Conservation (phyloP, 345 rosid genomes). For the Litchi chinensis region DNA sequence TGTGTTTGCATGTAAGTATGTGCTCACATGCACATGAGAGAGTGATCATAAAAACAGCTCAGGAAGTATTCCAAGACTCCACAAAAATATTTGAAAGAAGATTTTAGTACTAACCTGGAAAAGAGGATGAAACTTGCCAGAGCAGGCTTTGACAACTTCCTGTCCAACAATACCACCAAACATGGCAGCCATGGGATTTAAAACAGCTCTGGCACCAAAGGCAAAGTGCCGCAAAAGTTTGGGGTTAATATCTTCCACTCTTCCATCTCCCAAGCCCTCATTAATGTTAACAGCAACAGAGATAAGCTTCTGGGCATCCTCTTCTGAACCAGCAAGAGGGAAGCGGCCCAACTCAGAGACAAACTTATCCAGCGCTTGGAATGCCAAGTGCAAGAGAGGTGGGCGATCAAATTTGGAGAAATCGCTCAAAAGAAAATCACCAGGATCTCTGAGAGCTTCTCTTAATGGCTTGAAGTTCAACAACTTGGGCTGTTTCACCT, state of each 20-base stretch:
- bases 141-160: constrained; percentile 98
- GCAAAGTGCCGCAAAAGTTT: constrained; percentile 83
- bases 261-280: constrained; percentile 70
- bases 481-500: constrained; percentile 85
- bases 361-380: constrained; percentile 92
- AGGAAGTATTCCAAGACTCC: not conserved
- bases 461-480: constrained; percentile 85
- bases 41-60: not conserved
- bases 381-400: constrained; percentile 88
- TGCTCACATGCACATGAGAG: not conserved
- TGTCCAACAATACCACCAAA: constrained; percentile 99
- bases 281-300: constrained; percentile 62
- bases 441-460: constrained; percentile 90
- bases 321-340: constrained; percentile 91
- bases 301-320: constrained; percentile 82
- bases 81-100: not conserved
- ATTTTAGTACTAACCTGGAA: constrained; percentile 61
- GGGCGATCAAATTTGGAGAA: constrained; percentile 93
- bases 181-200: constrained; percentile 99
- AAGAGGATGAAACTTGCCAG: constrained; percentile 97
- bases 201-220: constrained; percentile 92
- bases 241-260: constrained; percentile 69
- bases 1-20: not conserved
- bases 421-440: constrained; percentile 93
- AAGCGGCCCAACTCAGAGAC: constrained; percentile 63